Conservation (phyloP, 2,329 filamentous ascomycete genomes). For the Claviceps humidiphila region DNA sequence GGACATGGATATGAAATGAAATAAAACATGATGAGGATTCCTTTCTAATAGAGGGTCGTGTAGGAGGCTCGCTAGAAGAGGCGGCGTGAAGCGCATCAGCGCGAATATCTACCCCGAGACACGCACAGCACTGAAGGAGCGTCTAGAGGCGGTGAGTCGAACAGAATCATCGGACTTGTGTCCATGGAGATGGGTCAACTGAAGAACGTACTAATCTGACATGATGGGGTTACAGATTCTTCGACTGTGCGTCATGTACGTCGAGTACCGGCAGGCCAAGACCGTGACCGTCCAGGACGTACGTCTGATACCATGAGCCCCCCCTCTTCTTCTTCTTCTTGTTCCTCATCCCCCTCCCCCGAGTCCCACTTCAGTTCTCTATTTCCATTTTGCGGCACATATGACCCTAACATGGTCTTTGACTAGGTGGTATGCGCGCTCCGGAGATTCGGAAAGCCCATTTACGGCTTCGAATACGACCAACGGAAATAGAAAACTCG, state of each 20-base stretch:
- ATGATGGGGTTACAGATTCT: slow-evolving; percentile 31
- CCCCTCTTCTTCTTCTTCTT: too few relatives aligned
- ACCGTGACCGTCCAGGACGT: slow-evolving; percentile 53
- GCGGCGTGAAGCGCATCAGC: slow-evolving; percentile 64
- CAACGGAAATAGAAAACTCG: background rate
- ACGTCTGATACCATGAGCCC: slow-evolving; percentile 11
- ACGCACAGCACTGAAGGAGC: slow-evolving; percentile 34
- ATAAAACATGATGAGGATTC: too few relatives aligned
- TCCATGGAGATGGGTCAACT: too few relatives aligned
- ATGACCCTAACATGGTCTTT: background rate
- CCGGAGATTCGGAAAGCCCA: slow-evolving; percentile 32
- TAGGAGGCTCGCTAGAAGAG: slow-evolving; percentile 50
- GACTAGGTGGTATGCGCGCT: slow-evolving; percentile 41
- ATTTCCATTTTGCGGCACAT: background rate
- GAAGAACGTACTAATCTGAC: background rate
- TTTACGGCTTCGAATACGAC: slow-evolving; percentile 44
- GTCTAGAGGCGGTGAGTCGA: slow-evolving; percentile 32
- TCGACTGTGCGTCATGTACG: slow-evolving; percentile 31
- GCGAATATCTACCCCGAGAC: slow-evolving; percentile 49
- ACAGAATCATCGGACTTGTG: background rate
- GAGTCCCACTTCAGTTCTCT: background rate
- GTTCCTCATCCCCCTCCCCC: background rate
- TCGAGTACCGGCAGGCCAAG: slow-evolving; percentile 42
- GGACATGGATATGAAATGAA: too few relatives aligned
- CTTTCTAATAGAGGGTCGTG: too few relatives aligned